Conservation (phyloP, 192 early-diverging fungal genomes). For the Coemansia sp. region DNA sequence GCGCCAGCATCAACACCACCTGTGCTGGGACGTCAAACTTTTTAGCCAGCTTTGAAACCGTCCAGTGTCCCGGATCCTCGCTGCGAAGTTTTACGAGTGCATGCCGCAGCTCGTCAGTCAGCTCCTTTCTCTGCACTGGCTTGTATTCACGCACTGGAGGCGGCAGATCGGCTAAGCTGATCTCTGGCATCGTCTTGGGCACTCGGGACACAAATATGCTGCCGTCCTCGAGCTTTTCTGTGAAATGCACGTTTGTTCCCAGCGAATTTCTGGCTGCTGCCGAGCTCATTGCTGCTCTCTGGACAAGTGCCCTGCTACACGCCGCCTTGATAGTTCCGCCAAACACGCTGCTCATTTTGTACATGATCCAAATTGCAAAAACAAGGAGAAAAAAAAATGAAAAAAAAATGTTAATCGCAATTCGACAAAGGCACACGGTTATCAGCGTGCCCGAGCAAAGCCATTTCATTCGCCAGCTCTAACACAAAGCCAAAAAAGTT, state of each 20-base stretch:
- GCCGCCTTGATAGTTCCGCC: conserved; percentile 5
- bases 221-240: conserved; percentile 52
- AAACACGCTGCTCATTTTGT: conserved; percentile 8
- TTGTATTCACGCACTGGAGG: conserved; percentile 34
- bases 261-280: conserved; percentile 46
- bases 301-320: conserved; percentile 13
- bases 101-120: conserved; percentile 38
- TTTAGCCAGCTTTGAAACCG: conserved; percentile 48
- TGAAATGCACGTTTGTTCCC: conserved; percentile 51
- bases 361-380: conserved; percentile 8
- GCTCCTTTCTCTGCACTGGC: conserved; percentile 11
- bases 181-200: conserved; percentile 34
- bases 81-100: conserved; percentile 40
- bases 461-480: not conserved
- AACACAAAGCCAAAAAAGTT: not conserved
- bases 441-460: conserved; percentile 1
- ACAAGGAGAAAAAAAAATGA: not conserved
- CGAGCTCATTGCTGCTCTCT: conserved; percentile 40
- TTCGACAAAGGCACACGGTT: not conserved
- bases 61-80: conserved; percentile 57
- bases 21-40: conserved; percentile 48
- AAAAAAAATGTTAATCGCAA: not conserved
- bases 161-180: conserved; percentile 53
- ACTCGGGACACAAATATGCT: conserved; percentile 57
- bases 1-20: conserved; percentile 37